phyloP scores from a whole-genome alignment of 768 basidiomycete genomes.

The Mycena polygramma region DNA sequence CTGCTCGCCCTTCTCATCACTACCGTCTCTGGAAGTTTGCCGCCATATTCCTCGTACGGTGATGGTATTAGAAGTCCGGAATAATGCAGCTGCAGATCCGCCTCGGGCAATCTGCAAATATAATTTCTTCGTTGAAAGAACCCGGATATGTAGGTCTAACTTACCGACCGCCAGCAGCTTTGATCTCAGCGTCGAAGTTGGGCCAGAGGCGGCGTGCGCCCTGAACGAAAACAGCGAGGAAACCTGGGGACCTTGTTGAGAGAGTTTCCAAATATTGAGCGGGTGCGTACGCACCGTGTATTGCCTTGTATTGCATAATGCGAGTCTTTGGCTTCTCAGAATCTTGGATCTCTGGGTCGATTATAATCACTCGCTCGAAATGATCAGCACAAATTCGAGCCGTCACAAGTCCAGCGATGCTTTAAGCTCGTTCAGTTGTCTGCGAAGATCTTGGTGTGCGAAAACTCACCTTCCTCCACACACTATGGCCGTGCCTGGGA shows the following conservation, averaged over 20 bases:
- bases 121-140: slow-evolving; percentile 2
- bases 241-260: slow-evolving; percentile 13
- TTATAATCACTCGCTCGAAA: slow-evolving; percentile 44
- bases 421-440: slow-evolving; percentile 7
- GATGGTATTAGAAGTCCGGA: slow-evolving; percentile 32
- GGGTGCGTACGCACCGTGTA: slow-evolving; percentile 15
- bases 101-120: slow-evolving; percentile 23
- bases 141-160: slow-evolving; percentile 27
- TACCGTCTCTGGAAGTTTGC: slow-evolving; percentile 33
- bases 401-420: slow-evolving; percentile 44
- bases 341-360: slow-evolving; percentile 43
- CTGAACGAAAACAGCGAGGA: slow-evolving; percentile 33
- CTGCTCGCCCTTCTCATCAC: slow-evolving; percentile 35
- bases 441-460: neutral
- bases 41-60: slow-evolving; percentile 29
- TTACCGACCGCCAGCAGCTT: slow-evolving; percentile 28
- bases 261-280: neutral
- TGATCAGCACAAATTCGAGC: slow-evolving; percentile 46
- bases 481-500: slow-evolving; percentile 40
- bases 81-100: slow-evolving; percentile 35
- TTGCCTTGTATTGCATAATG: slow-evolving; percentile 38
- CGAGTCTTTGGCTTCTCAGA: slow-evolving; percentile 31
- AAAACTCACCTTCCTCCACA: slow-evolving; percentile 44
- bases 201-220: slow-evolving; percentile 41
- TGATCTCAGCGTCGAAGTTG: slow-evolving; percentile 36